phyloP scores from a whole-genome alignment of 169 alveolate species.

The Plasmodium vivax region DNA sequence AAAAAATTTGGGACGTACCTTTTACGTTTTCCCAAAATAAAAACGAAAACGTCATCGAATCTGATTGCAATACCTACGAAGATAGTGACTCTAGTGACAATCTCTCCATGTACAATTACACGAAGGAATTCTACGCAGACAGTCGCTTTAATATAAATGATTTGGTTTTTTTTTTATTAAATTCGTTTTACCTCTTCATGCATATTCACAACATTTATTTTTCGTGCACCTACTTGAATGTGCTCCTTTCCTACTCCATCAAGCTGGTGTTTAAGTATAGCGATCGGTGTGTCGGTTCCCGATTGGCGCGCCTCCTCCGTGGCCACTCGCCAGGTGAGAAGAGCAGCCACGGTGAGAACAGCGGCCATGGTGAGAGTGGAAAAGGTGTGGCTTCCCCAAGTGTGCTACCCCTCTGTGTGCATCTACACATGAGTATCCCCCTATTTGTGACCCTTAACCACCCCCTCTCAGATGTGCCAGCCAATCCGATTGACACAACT shows the following conservation, averaged over 20 bases:
- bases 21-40: conserved; percentile 12
- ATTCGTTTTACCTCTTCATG: conserved; percentile 21
- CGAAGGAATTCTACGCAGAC: conserved; percentile 15
- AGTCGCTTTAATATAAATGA: conserved; percentile 16
- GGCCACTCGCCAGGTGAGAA: neutral
- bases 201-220: conserved; percentile 54
- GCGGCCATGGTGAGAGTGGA: neutral
- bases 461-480: neutral
- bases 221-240: conserved; percentile 45
- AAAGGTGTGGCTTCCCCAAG: neutral
- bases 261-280: conserved; percentile 37
- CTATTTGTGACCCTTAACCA: neutral
- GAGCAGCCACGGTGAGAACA: too few relatives aligned
- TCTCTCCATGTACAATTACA: conserved; percentile 12
- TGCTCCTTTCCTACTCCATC: conserved; percentile 26
- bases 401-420: neutral
- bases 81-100: conserved; percentile 66
- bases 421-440: neutral
- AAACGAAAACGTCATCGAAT: conserved; percentile 12
- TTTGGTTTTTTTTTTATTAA: conserved; percentile 27
- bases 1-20: neutral
- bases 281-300: neutral
- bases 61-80: conserved; percentile 47
- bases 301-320: neutral
- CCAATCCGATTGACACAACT: neutral